Conservation (phyloP, 2,329 filamentous ascomycete species). For the Phialocephala subalpina region DNA sequence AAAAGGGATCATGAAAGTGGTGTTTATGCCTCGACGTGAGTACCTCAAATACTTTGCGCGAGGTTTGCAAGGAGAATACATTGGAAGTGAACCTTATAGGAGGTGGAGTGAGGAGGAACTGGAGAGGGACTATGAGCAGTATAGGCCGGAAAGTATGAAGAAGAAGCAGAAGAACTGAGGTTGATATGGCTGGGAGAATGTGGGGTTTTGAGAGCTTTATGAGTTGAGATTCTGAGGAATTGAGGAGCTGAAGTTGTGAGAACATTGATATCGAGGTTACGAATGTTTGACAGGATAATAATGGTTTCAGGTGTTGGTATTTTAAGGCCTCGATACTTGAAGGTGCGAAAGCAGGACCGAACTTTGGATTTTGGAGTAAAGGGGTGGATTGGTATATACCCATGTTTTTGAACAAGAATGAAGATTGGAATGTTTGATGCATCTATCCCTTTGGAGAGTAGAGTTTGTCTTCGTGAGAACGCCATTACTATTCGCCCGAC, state of each 20-base stretch:
- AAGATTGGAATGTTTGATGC: slow-evolving; percentile 1
- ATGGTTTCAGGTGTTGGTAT: too few relatives aligned
- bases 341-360: not conserved
- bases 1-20: slow-evolving; percentile 38
- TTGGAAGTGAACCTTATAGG: slow-evolving; percentile 40
- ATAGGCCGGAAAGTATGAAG: slow-evolving; percentile 29
- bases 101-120: slow-evolving; percentile 43
- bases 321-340: too few relatives aligned
- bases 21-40: slow-evolving; percentile 43
- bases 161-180: slow-evolving; percentile 18
- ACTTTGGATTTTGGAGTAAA: not conserved
- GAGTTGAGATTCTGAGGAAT: too few relatives aligned
- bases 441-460: not conserved
- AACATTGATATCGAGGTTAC: too few relatives aligned
- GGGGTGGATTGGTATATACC: slow-evolving; percentile 14
- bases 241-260: not conserved
- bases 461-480: not conserved
- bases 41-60: slow-evolving; percentile 42
- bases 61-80: slow-evolving; percentile 39
- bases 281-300: too few relatives aligned
- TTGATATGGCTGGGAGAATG: not conserved
- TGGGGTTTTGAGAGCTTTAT: not conserved
- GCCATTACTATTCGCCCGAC: not conserved
- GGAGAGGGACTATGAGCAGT: slow-evolving; percentile 38
- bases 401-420: slow-evolving; percentile 10